Base-by-base conservation (phyloP, 1,139 yeast genomes). In the Zygosaccharomyces sapae region DNA sequence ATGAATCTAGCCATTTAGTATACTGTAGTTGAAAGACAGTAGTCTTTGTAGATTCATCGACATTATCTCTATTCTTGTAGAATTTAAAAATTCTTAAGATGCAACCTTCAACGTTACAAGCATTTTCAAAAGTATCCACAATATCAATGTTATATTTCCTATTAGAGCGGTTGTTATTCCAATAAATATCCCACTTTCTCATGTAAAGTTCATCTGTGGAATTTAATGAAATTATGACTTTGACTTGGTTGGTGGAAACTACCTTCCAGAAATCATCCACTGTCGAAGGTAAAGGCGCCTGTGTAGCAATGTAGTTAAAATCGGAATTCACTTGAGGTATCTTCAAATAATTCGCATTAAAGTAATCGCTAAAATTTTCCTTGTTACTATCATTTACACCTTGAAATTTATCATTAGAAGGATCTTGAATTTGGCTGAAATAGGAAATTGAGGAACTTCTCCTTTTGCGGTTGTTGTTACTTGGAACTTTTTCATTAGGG, bases 261-360 rank as follows among this genome's bases (percentile, higher is more conserved):
- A 85, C 83, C 56, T 80, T 79, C 94, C 95, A 88, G 61, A 87
- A 87, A 62, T 87, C 96, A 10, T 80, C 81, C 50, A 83, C 75
- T 0, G 96, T 86, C 19, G 82, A 79, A 2, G 81, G 80, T 35
- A 87, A 66, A 1, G 96, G 96, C 1, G 94, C 96, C 56, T 87
- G 96, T 0, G 95, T 83, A 0, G 95, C 96, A 54, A 87, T 83
- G 61, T 83, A 85, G 44, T 75, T 71, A 41, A 60, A 64, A 16
- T 61, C 60, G 3, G 61, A 55, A 46, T 67, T 65, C 9, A 69
- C 58, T 49, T 67, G 67, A 4, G 71, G 70, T 5, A 70, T 70
- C 34, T 65, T 63, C 20, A 82, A 66, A 57, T 77, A 78, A 53
- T 79, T 78, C 1, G 88, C 89, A 61, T 83, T 83, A 58, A 83